A percentile compares a stretch with the other conserved stretches of the same genome.
phyloP scores from a whole-genome alignment of 331 rosid species.

The Dryas integrifolia region DNA sequence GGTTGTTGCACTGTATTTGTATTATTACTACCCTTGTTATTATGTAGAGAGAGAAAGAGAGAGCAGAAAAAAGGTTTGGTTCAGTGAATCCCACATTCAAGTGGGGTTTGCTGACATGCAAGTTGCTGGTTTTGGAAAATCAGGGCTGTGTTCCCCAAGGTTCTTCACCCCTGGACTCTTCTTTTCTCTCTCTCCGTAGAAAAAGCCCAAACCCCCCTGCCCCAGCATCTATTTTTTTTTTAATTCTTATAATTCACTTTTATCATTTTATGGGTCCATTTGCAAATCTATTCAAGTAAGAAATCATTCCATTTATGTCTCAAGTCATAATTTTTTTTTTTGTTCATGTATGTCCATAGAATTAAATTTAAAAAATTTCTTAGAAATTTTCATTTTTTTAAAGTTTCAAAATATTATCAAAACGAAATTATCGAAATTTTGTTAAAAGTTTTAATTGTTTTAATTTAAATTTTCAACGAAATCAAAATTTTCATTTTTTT shows the following conservation, averaged over 20 bases:
- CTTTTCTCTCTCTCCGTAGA: not conserved
- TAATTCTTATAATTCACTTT: not conserved
- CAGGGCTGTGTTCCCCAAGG: conserved; percentile 39
- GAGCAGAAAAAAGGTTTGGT: conserved; percentile 20
- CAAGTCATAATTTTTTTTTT: not conserved
- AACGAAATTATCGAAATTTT: no score
- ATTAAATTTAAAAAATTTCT: no score
- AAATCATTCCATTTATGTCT: conserved; percentile 3
- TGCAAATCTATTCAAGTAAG: conserved; percentile 2
- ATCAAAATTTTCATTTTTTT: no score
- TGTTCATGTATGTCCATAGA: no score
- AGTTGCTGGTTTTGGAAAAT: conserved; percentile 40
- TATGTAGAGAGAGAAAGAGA: not conserved
- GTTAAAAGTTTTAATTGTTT: no score
- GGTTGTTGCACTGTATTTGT: conserved; percentile 25
- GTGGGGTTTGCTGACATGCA: conserved; percentile 41
- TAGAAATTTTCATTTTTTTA: no score
- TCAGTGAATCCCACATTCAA: conserved; percentile 37
- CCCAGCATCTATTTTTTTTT: no score
- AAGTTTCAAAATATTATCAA: no score
- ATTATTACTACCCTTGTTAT: not conserved
- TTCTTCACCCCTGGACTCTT: conserved; percentile 41
- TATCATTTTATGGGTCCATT: not conserved
- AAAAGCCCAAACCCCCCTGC: not conserved
- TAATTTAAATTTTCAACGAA: no score